phyloP scores from a whole-genome alignment of 306 rosid genomes.

The Ochetophila trinervis region DNA sequence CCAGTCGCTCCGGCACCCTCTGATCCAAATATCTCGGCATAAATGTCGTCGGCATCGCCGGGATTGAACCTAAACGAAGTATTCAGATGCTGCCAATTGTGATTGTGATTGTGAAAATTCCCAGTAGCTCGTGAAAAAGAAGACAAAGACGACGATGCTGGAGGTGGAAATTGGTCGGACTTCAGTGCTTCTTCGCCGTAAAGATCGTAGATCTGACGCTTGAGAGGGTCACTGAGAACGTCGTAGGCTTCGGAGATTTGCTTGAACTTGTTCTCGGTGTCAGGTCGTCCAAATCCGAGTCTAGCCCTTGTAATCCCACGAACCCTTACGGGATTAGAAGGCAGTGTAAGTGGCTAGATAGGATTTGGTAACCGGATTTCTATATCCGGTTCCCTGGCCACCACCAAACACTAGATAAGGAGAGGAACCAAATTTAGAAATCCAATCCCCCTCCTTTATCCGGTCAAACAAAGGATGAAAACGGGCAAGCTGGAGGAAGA shows the following conservation, averaged over 20 bases:
- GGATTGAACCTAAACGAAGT: constrained; percentile 58
- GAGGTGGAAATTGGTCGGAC: constrained; percentile 75
- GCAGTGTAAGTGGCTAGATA: too few species aligned
- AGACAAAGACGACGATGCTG: constrained; percentile 29
- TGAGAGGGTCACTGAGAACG: constrained; percentile 73
- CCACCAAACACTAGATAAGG: too few species aligned
- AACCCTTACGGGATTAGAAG: too few species aligned
- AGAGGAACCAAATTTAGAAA: too few species aligned
- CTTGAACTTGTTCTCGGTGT: constrained; percentile 84
- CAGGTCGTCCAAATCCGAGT: too few species aligned
- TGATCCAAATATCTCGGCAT: constrained; percentile 69
- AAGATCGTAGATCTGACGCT: constrained; percentile 97
- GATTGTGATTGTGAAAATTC: constrained; percentile 27
- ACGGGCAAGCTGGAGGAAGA: too few species aligned
- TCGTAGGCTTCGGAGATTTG: constrained; percentile 88
- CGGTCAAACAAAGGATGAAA: too few species aligned
- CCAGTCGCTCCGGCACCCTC: constrained; percentile 32
- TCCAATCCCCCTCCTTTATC: too few species aligned
- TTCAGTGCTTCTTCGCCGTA: constrained; percentile 85
- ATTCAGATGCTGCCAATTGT: constrained; percentile 33
- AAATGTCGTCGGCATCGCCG: constrained; percentile 69
- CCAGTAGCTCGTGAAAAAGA: constrained; percentile 24
- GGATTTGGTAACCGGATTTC: too few species aligned
- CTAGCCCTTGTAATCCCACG: too few species aligned
- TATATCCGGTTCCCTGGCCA: too few species aligned